phyloP scores from a whole-genome alignment of 257 asterid genomes.

The Petunia axillaris region DNA sequence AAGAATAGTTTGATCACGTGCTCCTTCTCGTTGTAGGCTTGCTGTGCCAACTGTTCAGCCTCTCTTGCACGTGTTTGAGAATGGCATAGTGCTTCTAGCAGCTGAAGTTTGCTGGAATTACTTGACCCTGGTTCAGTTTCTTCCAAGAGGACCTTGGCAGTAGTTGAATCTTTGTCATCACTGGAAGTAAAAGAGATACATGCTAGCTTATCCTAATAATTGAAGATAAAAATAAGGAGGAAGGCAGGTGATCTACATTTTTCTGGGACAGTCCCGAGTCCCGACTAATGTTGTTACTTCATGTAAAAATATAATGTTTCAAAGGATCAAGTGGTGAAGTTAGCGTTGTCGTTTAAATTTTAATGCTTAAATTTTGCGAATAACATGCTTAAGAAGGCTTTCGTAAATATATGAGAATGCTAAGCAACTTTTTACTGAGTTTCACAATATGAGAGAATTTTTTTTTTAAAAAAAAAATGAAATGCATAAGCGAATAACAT shows the following conservation, averaged over 20 bases:
- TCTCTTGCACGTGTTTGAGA: slow-evolving; percentile 78
- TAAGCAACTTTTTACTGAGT: not conserved
- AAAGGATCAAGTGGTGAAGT: not conserved
- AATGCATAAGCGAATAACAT: not conserved
- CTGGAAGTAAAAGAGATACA: slow-evolving; percentile 32
- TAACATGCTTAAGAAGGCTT: not conserved
- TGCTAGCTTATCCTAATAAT: not conserved
- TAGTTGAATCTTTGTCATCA: slow-evolving; percentile 20
- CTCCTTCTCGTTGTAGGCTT: slow-evolving; percentile 64
- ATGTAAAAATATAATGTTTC: not conserved
- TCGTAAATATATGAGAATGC: not conserved
- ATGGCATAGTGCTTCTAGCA: slow-evolving; percentile 71
- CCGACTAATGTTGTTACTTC: not conserved
- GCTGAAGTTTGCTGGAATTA: slow-evolving; percentile 49
- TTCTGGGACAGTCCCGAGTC: not conserved
- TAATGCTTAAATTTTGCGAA: not conserved
- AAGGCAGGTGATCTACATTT: not conserved
- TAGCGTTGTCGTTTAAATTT: not conserved
- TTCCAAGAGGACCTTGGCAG: slow-evolving; percentile 35
- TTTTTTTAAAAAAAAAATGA: not conserved
- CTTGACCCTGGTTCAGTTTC: slow-evolving; percentile 30
- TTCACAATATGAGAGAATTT: not conserved
- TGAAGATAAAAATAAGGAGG: not conserved
- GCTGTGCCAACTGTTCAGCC: slow-evolving; percentile 67
- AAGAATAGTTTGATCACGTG: slow-evolving; percentile 54